Conservation (phyloP, 441 rosid genomes). For the Populus hybrid region DNA sequence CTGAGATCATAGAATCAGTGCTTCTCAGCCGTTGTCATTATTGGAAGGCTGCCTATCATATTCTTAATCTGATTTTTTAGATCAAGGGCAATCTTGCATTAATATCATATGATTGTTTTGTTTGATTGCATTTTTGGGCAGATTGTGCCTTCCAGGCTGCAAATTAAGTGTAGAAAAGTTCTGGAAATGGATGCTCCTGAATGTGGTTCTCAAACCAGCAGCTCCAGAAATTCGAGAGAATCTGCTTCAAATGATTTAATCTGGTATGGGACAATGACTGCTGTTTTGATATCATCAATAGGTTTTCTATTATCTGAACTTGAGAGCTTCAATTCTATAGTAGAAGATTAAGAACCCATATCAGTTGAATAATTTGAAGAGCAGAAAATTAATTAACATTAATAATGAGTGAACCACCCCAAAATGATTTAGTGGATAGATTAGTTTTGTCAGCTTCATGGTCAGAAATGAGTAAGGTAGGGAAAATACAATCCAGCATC, state of each 20-base stretch:
- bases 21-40: not conserved
- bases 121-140: slow-evolving; percentile 20
- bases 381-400: not conserved
- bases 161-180: slow-evolving; percentile 54
- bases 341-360: not conserved
- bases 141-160: slow-evolving; percentile 64
- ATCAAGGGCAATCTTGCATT: not conserved
- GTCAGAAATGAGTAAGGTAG: not conserved
- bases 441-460: not conserved
- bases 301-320: not conserved
- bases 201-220: slow-evolving; percentile 30
- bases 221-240: slow-evolving; percentile 24
- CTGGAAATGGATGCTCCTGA: slow-evolving; percentile 24
- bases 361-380: not conserved
- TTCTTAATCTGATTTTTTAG: slow-evolving; percentile 4
- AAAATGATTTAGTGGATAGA: not conserved
- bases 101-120: not conserved
- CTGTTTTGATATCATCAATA: not conserved
- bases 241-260: slow-evolving; percentile 48
- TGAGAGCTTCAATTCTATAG: not conserved
- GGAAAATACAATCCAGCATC: not conserved
- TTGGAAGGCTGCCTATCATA: not conserved
- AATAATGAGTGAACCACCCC: not conserved
- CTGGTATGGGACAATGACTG: slow-evolving; percentile 42
- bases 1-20: not conserved